A percentile compares a stretch with the other conserved stretches of the same genome.
phyloP scores from a whole-genome alignment of 192 early-diverging fungal species.

The Entophlyctis luteolus region DNA sequence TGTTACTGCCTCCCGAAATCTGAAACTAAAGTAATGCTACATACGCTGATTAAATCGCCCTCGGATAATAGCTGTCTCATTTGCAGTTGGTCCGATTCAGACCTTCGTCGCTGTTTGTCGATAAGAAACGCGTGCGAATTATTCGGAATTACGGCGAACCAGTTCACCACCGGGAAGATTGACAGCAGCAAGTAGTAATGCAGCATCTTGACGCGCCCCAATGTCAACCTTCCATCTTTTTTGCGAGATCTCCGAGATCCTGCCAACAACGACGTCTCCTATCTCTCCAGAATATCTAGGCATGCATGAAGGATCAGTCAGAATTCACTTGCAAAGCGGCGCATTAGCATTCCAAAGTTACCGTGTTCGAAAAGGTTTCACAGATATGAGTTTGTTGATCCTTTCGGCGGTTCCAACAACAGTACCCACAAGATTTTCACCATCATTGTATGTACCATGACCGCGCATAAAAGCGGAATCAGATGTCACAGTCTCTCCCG shows the following conservation, averaged over 20 bases:
- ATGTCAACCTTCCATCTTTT: constrained; percentile 97
- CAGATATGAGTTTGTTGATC: constrained; percentile 94
- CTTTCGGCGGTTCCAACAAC: constrained; percentile 88
- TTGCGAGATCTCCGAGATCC: constrained; percentile 85
- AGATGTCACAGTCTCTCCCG: constrained; percentile 69
- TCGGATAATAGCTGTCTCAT: constrained; percentile 94
- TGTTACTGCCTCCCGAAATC: constrained; percentile 1
- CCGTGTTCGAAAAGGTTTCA: constrained; percentile 80
- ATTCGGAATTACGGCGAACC: constrained; percentile 35
- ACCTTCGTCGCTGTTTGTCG: constrained; percentile 70
- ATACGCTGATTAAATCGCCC: constrained; percentile 86
- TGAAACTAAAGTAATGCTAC: not conserved
- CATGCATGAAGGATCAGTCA: not conserved
- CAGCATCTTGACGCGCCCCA: constrained; percentile 78
- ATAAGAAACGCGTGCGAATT: not conserved
- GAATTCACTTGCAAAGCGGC: not conserved
- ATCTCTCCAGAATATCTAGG: constrained; percentile 79
- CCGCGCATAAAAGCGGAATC: constrained; percentile 73
- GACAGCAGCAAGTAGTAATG: constrained; percentile 82
- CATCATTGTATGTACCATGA: constrained; percentile 25
- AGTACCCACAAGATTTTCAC: constrained; percentile 66
- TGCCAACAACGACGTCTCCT: constrained; percentile 93
- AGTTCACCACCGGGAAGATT: constrained; percentile 93
- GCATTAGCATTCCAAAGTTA: constrained; percentile 13
- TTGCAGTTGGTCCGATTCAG: constrained; percentile 92